phyloP scores from a whole-genome alignment of 1,284 basidiomycete genomes.

The Trametes hirsuta region DNA sequence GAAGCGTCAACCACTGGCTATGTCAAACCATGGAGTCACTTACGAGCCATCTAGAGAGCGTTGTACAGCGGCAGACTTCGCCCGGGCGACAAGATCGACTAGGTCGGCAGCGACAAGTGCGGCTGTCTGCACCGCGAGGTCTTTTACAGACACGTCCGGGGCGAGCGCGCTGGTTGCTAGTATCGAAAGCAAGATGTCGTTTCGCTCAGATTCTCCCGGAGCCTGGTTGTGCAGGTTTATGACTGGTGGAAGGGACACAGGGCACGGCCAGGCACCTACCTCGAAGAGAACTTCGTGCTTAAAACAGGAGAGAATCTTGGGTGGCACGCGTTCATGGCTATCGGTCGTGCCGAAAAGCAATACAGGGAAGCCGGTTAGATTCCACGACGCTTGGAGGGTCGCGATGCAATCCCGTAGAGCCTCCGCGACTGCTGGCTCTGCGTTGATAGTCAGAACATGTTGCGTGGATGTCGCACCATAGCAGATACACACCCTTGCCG shows the following conservation, averaged over 20 bases:
- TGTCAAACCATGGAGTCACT: conserved; percentile 20
- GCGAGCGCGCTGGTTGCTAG: conserved; percentile 55
- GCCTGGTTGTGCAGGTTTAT: conserved; percentile 52
- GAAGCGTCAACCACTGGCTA: background rate
- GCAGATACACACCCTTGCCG: conserved; percentile 58
- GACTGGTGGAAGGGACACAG: background rate
- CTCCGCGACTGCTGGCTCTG: conserved; percentile 66
- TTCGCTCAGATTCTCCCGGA: conserved; percentile 78
- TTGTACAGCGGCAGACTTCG: conserved; percentile 63
- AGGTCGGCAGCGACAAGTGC: conserved; percentile 90
- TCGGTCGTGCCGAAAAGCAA: conserved; percentile 79
- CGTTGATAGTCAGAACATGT: background rate
- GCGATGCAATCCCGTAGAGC: conserved; percentile 72
- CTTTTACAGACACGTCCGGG: conserved; percentile 77
- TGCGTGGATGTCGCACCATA: no score
- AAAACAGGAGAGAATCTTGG: conserved; percentile 75
- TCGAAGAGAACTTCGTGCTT: conserved; percentile 86
- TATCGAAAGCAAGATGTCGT: conserved; percentile 61
- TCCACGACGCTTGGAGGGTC: conserved; percentile 57
- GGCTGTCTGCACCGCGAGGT: conserved; percentile 88
- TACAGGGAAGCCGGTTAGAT: conserved; percentile 65
- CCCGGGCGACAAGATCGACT: conserved; percentile 67
- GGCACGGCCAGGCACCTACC: conserved; percentile 45
- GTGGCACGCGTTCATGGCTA: conserved; percentile 70
- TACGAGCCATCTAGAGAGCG: conserved; percentile 50